Evolutionary conservation across 257 asterid genomes (phyloP).

Genomic region (Capsicum chinense): DNA sequence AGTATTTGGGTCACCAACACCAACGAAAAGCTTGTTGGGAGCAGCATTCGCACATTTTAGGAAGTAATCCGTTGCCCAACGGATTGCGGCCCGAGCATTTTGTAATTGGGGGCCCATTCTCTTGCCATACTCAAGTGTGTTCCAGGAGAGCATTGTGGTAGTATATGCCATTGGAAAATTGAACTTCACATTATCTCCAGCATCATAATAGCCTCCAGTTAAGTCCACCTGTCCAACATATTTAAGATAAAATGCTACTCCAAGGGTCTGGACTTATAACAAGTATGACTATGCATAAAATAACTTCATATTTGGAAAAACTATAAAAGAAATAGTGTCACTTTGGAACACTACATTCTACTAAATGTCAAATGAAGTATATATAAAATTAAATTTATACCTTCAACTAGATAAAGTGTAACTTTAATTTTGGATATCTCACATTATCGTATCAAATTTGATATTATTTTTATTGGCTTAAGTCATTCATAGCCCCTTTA

Average conservation of each 20-base stretch:
- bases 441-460: no score
- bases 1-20: conserved; percentile 78
- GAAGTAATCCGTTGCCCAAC: conserved; percentile 88
- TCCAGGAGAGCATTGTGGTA: conserved; percentile 91
- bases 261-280: not conserved
- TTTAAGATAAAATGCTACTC: not conserved
- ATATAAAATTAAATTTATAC: not conserved
- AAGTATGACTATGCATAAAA: no score
- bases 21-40: conserved; percentile 75
- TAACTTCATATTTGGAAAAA: no score
- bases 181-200: conserved; percentile 93
- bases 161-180: conserved; percentile 85
- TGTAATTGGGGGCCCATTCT: conserved; percentile 62
- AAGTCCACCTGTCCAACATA: conserved; percentile 67
- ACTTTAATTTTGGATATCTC: no score
- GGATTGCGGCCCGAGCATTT: conserved; percentile 56
- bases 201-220: conserved; percentile 87
- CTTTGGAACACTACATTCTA: not conserved
- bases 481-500: no score
- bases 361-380: not conserved
- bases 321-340: no score
- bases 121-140: conserved; percentile 66
- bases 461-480: no score
- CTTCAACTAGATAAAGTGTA: no score
- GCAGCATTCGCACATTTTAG: conserved; percentile 78